Conservation (phyloP, 164 flowering plant genomes). For the Euptelea pleiosperma region DNA sequence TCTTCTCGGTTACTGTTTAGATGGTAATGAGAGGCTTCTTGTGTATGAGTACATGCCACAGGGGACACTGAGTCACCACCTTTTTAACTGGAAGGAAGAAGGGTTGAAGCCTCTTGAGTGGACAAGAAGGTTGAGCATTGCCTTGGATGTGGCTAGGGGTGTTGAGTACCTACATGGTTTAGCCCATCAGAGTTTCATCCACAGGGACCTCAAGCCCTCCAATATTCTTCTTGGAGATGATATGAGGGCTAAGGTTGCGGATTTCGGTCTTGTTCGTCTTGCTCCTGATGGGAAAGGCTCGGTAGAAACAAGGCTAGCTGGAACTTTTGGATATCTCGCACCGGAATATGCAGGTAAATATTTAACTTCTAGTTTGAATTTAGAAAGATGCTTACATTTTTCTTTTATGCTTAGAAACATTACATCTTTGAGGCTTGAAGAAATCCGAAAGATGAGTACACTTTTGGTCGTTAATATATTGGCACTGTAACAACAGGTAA, state of each 20-base stretch:
- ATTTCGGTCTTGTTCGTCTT: slow-evolving; percentile 91
- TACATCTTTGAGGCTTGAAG: too few species aligned
- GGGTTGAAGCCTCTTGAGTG: slow-evolving; percentile 77
- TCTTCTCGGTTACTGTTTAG: slow-evolving; percentile 83
- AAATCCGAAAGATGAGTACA: too few species aligned
- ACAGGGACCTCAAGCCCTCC: slow-evolving; percentile 91
- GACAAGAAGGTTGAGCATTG: slow-evolving; percentile 70
- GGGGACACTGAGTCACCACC: slow-evolving; percentile 69
- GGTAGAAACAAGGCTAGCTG: slow-evolving; percentile 76
- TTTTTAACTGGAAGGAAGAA: slow-evolving; percentile 73
- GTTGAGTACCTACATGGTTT: slow-evolving; percentile 88
- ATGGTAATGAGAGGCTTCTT: slow-evolving; percentile 82
- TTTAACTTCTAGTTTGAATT: background rate
- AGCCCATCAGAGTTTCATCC: slow-evolving; percentile 84
- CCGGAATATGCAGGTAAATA: slow-evolving; percentile 94
- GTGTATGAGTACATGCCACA: slow-evolving; percentile 96
- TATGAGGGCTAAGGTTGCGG: slow-evolving; percentile 93
- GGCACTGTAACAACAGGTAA: too few species aligned
- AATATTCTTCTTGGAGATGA: slow-evolving; percentile 94
- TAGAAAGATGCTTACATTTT: background rate
- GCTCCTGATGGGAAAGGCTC: slow-evolving; percentile 88
- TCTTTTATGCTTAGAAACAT: background rate
- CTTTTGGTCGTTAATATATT: too few species aligned
- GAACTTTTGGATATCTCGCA: slow-evolving; percentile 94
- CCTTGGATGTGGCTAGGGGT: slow-evolving; percentile 92